A percentile compares a stretch with the other conserved stretches of the same genome.
Evolutionary conservation across 805 yeast species (phyloP).

Genomic region (Nakazawaea populi): DNA sequence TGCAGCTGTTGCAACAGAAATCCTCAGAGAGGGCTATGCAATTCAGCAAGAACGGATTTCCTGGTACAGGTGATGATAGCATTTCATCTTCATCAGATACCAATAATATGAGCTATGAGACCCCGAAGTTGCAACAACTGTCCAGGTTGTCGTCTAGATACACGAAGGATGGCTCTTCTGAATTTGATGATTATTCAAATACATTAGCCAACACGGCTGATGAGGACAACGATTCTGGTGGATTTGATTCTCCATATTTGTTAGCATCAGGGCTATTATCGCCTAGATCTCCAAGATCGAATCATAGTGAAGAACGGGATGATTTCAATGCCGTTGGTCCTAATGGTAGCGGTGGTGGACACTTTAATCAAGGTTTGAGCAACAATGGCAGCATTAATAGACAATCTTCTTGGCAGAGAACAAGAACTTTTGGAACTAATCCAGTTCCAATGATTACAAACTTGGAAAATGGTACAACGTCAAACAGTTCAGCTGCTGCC

Average conservation of each 20-base stretch:
- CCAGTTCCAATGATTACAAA: slow-evolving; percentile 15
- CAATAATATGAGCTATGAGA: slow-evolving; percentile 15
- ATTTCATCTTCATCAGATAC: slow-evolving; percentile 2
- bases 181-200: slow-evolving; percentile 16
- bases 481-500: slow-evolving; percentile 7
- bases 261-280: slow-evolving; percentile 58
- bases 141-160: slow-evolving; percentile 13
- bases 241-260: slow-evolving; percentile 65
- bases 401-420: slow-evolving; percentile 7
- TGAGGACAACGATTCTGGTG: slow-evolving; percentile 18
- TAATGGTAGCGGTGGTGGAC: neutral
- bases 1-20: slow-evolving; percentile 75
- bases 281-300: slow-evolving; percentile 31
- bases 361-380: slow-evolving; percentile 7
- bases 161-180: slow-evolving; percentile 30
- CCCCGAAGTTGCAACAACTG: slow-evolving; percentile 17
- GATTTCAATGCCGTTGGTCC: neutral
- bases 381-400: neutral
- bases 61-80: slow-evolving; percentile 7
- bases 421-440: slow-evolving; percentile 12
- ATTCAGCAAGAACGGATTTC: slow-evolving; percentile 33
- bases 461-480: slow-evolving; percentile 12
- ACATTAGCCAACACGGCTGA: neutral
- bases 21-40: slow-evolving; percentile 51
- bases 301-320: slow-evolving; percentile 9